These are phyloP conservation scores for Nitzschia inconspicua DNA, from an alignment of 108 stramenopile genomes.

Conservation along the genomic window DNA sequence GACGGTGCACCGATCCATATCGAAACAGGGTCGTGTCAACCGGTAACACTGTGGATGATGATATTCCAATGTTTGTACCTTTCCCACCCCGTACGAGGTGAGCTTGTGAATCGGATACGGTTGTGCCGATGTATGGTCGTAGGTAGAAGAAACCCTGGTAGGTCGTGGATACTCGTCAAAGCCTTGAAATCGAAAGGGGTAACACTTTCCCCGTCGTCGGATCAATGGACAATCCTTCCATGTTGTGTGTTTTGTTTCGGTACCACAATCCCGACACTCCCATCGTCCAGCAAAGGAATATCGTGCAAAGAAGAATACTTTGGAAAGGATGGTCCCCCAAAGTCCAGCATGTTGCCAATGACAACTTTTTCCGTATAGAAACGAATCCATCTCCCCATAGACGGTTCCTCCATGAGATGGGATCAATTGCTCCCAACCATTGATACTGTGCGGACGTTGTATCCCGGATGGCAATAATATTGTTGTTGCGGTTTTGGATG, in stretches of 20 bases:
- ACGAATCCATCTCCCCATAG: constrained; percentile 1
- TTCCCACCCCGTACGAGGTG: constrained; percentile 13
- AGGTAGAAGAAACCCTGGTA: background rate
- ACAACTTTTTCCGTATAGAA: constrained; percentile 6
- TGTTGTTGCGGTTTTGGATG: background rate
- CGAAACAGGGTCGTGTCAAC: constrained; percentile 11
- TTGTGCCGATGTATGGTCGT: background rate
- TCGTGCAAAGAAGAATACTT: constrained; percentile 4
- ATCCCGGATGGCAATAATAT: too few relatives aligned
- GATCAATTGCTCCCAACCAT: constrained; percentile 5
- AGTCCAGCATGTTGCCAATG: too few relatives aligned
- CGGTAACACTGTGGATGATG: constrained; percentile 4
- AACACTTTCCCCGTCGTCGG: constrained; percentile 9
- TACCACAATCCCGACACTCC: constrained; percentile 7
- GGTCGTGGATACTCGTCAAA: constrained; percentile 5
- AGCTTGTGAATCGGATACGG: background rate
- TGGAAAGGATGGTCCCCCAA: background rate
- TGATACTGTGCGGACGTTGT: too few relatives aligned
- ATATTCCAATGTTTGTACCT: constrained; percentile 10
- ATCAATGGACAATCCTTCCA: constrained; percentile 1
- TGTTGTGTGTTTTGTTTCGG: background rate
- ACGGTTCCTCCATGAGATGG: constrained; percentile 7
- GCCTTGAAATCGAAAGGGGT: background rate
- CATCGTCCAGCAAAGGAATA: background rate
- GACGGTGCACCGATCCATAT: constrained; percentile 13